Conservation (phyloP, 192 early-diverging fungal species). For the Entophlyctis luteolus region DNA sequence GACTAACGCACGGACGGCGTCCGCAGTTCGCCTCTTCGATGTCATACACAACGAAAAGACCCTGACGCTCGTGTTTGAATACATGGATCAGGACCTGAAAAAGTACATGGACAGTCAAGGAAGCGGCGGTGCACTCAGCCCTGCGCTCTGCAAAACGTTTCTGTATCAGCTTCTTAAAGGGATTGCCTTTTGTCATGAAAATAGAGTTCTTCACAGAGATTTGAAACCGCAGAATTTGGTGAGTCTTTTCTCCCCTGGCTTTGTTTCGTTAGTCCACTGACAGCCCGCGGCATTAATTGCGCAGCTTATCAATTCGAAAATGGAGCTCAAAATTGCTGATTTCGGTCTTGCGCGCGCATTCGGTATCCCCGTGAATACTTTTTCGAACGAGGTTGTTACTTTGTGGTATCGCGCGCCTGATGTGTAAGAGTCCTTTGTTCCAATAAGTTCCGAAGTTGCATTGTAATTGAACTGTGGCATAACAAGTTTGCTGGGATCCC, state of each 20-base stretch:
- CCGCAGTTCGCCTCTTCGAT: constrained; percentile 74
- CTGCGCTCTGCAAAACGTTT: constrained; percentile 68
- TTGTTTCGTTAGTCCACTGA: constrained; percentile 26
- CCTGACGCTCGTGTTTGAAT: constrained; percentile 97
- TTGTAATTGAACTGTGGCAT: no score
- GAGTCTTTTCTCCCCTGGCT: constrained; percentile 25
- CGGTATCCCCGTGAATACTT: constrained; percentile 92
- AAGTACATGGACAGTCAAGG: constrained; percentile 91
- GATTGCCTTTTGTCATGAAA: constrained; percentile 94
- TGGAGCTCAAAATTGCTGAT: constrained; percentile 68
- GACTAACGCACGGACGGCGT: no score
- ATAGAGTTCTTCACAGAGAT: constrained; percentile 86
- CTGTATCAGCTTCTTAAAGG: constrained; percentile 96
- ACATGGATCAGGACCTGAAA: constrained; percentile 96
- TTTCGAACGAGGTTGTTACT: constrained; percentile 97
- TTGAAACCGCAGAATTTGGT: constrained; percentile 72
- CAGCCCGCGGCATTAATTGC: constrained; percentile 6
- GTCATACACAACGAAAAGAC: constrained; percentile 98
- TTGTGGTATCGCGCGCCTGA: constrained; percentile 98
- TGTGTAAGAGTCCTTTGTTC: constrained; percentile 41
- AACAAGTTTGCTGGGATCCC: constrained; percentile 82
- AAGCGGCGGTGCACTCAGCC: constrained; percentile 60
- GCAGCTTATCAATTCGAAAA: constrained; percentile 85
- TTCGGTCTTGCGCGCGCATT: constrained; percentile 97
- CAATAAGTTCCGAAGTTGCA: no score